Evolutionary conservation across 495 filamentous ascomycete species (phyloP), one percentile per base, ranked within the genome.

Genomic region (Penicillium longicatenatum): DNA sequence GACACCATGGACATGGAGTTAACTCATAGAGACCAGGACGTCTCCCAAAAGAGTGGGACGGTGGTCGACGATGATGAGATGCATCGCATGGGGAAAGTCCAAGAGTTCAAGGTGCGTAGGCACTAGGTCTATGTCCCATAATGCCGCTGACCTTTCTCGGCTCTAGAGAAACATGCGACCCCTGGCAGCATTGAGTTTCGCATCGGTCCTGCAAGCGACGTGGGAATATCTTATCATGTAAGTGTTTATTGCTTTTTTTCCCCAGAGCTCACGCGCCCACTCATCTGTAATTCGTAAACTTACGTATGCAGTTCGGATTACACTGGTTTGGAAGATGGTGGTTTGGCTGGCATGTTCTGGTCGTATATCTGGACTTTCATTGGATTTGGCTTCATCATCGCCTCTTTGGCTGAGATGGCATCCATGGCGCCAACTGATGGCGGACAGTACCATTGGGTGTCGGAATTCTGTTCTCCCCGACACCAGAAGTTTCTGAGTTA

Each of bases 401-500:
- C 65, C 26, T 76, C 71, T 0, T 39, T 77, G 37, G 65, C 74
- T 4, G 75, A 76, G 55, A 74, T 77, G 71, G 73, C 73, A 2
- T 75, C 75, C 1, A 75, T 75, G 69, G 60, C 60, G 6, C 63
- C 63, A 4, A 66, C 63, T 0, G 54, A 72, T 4, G 79, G 75
- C 26, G 76, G 75, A 1, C 75, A 80, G 58, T 80, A 79, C 43
- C 77, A 80, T 53, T 80, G 78, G 77, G 75, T 78, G 1, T 78
- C 73, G 2, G 80, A 82, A 51, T 81, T 82, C 48, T 66, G 78
- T 0, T 72, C 75, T 1, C 68, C 62, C 4, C 55, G 59, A 22
- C 68, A 61, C 22, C 80, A 81, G 54, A 71, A 71, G 44, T 74
- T 74, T 41, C 57, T 81, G 4, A 79, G 75, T 42, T 83, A 81